A percentile compares a stretch with the other conserved stretches of the same genome.
Conservation (phyloP, 768 basidiomycete genomes). For the Coprinopsis sp. region DNA sequence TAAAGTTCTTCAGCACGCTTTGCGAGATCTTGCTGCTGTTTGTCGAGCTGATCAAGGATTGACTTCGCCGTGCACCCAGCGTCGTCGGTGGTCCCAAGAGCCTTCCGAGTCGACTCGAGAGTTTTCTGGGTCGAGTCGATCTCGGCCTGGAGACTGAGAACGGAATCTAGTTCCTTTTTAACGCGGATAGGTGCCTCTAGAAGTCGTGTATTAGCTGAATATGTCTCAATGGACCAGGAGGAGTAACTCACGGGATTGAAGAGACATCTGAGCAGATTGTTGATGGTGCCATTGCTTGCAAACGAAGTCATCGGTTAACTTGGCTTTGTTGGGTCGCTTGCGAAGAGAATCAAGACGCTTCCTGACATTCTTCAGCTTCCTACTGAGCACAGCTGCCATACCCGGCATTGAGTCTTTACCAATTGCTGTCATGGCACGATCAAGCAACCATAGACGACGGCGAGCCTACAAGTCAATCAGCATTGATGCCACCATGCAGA, state of each 20-base stretch:
- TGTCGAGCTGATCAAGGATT: not conserved
- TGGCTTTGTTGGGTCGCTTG: too few relatives aligned
- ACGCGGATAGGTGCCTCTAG: not conserved
- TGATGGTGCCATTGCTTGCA: too few relatives aligned
- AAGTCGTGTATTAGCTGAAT: not conserved
- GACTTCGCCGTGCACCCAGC: not conserved
- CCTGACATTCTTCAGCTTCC: too few relatives aligned
- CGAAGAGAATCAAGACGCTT: too few relatives aligned
- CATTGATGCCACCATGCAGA: not conserved
- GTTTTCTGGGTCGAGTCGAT: not conserved
- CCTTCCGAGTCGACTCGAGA: not conserved
- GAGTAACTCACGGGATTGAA: constrained; percentile 21
- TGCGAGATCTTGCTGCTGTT: not conserved
- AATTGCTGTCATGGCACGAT: too few relatives aligned
- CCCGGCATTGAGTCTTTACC: too few relatives aligned
- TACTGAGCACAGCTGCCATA: too few relatives aligned
- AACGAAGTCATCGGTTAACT: too few relatives aligned
- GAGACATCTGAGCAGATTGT: constrained; percentile 29
- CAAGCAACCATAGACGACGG: constrained; percentile 28
- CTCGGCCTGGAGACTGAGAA: not conserved
- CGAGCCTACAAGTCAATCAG: constrained; percentile 11
- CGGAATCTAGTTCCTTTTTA: not conserved
- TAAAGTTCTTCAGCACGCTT: not conserved
- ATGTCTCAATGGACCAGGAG: not conserved
- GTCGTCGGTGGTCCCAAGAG: not conserved